Evolutionary conservation across 2,329 filamentous ascomycete species (phyloP).

Genomic region (Elsinoe ampelina): DNA sequence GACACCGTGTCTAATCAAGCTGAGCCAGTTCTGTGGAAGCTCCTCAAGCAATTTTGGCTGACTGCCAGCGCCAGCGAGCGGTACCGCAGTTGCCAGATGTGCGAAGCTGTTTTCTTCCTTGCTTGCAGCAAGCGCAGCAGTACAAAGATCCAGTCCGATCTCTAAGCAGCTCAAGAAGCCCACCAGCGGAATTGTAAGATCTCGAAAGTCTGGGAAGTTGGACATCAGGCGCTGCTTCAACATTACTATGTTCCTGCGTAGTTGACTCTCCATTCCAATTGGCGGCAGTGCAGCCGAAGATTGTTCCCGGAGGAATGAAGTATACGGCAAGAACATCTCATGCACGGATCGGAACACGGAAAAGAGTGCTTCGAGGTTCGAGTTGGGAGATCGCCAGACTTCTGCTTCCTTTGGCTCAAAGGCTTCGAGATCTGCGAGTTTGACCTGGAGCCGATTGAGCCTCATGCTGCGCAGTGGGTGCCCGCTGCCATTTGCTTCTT

Average conservation of each 20-base stretch:
- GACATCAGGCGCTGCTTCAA: slow-evolving; percentile 60
- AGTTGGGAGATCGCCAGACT: slow-evolving; percentile 61
- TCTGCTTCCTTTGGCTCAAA: slow-evolving; percentile 55
- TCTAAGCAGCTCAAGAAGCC: slow-evolving; percentile 72
- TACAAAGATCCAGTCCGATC: slow-evolving; percentile 43
- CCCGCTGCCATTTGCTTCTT: slow-evolving; percentile 41
- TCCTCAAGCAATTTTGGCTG: background rate
- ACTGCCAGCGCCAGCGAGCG: slow-evolving; percentile 5
- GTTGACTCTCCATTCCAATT: slow-evolving; percentile 12
- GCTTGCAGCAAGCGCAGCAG: background rate
- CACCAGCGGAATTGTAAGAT: slow-evolving; percentile 68
- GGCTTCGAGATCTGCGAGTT: slow-evolving; percentile 54
- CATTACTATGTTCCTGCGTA: slow-evolving; percentile 37
- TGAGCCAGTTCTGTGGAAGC: background rate
- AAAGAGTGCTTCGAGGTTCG: slow-evolving; percentile 58
- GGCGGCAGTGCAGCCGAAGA: background rate
- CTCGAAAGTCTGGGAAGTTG: slow-evolving; percentile 71
- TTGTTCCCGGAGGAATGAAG: background rate
- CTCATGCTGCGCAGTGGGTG: background rate
- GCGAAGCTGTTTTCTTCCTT: background rate
- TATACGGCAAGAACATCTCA: background rate
- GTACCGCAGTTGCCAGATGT: background rate
- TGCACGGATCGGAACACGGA: background rate
- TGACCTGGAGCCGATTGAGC: slow-evolving; percentile 25
- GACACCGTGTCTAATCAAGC: background rate